These are phyloP conservation scores for Lavandula angustifolia DNA, from an alignment of 257 asterid genomes.

Conservation along the genomic window DNA sequence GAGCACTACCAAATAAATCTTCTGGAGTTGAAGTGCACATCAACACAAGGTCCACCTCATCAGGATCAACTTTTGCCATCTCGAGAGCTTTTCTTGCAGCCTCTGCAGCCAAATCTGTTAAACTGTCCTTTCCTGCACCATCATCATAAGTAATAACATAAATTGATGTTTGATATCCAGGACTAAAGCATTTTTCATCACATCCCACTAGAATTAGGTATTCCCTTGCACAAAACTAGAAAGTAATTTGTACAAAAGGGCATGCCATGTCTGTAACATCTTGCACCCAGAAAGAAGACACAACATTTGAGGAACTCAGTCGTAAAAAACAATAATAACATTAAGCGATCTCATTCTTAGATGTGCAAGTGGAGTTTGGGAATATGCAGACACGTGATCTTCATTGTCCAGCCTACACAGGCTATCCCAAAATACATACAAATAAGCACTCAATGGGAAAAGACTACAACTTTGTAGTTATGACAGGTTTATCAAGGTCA, in stretches of 20 bases:
- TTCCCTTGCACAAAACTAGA: neutral
- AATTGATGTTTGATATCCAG: slow-evolving; percentile 1
- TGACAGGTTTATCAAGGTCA: neutral
- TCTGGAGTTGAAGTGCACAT: slow-evolving; percentile 90
- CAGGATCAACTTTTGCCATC: slow-evolving; percentile 85
- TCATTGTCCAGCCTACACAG: neutral
- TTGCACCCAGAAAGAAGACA: neutral
- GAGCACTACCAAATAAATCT: slow-evolving; percentile 86
- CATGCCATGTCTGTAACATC: slow-evolving; percentile 3
- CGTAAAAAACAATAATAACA: neutral
- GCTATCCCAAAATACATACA: neutral
- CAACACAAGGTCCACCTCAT: slow-evolving; percentile 75
- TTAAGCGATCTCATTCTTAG: neutral
- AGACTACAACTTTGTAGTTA: too few relatives aligned
- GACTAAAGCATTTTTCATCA: neutral
- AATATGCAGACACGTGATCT: neutral
- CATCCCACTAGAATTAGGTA: neutral
- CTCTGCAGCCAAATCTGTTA: slow-evolving; percentile 65
- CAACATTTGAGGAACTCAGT: neutral
- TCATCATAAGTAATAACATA: slow-evolving; percentile 15
- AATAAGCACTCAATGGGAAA: too few relatives aligned
- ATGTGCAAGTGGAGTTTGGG: neutral
- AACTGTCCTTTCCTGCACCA: slow-evolving; percentile 61
- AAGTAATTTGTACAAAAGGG: neutral
- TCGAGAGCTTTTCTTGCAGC: slow-evolving; percentile 86